Evolutionary conservation across 2,329 filamentous ascomycete species (phyloP), one percentile per base, ranked within the genome.

Genomic region (Cladorrhinum sp.): DNA sequence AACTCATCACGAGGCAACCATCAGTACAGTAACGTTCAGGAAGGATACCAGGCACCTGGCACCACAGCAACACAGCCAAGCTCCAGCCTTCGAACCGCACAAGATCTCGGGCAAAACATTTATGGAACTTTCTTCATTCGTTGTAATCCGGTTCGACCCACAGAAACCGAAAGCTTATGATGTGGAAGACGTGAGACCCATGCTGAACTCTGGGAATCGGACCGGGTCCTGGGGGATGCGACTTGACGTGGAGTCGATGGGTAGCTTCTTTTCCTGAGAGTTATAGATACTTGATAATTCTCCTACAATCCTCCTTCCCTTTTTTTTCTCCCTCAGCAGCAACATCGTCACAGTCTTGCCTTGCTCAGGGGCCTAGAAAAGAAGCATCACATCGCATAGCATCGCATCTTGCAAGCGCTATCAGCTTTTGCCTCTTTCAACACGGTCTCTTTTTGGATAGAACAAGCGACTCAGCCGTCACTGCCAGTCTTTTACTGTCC

Each of bases 361-460:
- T 45, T 29, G 53, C 38, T 24, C 36, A 25, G 36, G 6, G 49
- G 53, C 20, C 22, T 18, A 27, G 53, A 25, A 48, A 32, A 48
- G 18, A 45, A 49, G 38, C 53, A 49, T 56, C 41, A 18, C 18
- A 36, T 52, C 22, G 50, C 50, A 52, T 18, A 18, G 51, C 51
- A 55, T 56, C 41, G 53, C 52, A 55, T 41, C 9, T 54, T 54
- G 32, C 52, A 56, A 49, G 36, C 53, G 24, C 25, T 29, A 16
- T 32, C 41, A 20, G 41, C 9, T 36, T 55, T 38, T 55, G 12
- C 36, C 38, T 55, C 53, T 55, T 32, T 48, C 7, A 16, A 22
- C 32, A 49, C 13, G 25, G 38, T 27, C 41, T 22, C 20, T 45
- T 36, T 36, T 36, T 36, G 32, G 32, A 36, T 36, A 36, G 12